Base-by-base conservation (phyloP, 1,284 basidiomycete genomes). In the Ganoderma lucidum region DNA sequence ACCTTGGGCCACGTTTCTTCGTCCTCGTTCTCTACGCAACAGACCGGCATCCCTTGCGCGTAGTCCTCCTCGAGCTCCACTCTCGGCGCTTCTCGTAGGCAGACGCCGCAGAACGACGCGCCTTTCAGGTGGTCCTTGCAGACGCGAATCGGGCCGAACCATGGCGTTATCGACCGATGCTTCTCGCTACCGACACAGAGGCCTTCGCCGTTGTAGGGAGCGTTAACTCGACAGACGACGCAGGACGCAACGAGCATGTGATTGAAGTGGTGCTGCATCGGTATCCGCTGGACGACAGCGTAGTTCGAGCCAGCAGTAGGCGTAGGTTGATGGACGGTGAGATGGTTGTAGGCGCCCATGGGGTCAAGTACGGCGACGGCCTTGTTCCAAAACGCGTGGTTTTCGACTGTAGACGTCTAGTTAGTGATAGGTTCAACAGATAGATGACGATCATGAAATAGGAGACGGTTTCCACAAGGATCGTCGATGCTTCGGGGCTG, bases 161-260 rank as follows among this genome's bases (percentile, higher is more conserved):
- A 80, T 0, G 83, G 80, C 1, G 83, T 83, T 59, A 72, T 62
- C 28, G 84, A 75, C 6, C 79, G 73, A 39, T 85, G 83, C 78
- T 89, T 89, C 10, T 84, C 86, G 48, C 71, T 73, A 2, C 81
- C 82, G 15, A 91, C 82, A 9, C 90, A 91, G 8, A 78, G 71
- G 39, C 80, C 83, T 14, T 73, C 70, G 3, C 83, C 79, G 66
- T 79, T 80, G 68, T 71, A 71, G 0, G 92, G 90, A 6, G 79
- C 79, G 78, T 92, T 93, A 75, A 93, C 82, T 14, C 92, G 86
- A 80, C 92, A 93, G n/a, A 93, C 85, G 53, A 85, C 76, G 79
- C 92, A 93, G 32, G 85, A 86, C 37, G 78, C 79, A 17, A 70
- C 70, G 59, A 79, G 73, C 75, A 86, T 81, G 60, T 80, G 79